Evolutionary conservation across 495 filamentous ascomycete species (phyloP).

Genomic region (Neurospora tetraspora): DNA sequence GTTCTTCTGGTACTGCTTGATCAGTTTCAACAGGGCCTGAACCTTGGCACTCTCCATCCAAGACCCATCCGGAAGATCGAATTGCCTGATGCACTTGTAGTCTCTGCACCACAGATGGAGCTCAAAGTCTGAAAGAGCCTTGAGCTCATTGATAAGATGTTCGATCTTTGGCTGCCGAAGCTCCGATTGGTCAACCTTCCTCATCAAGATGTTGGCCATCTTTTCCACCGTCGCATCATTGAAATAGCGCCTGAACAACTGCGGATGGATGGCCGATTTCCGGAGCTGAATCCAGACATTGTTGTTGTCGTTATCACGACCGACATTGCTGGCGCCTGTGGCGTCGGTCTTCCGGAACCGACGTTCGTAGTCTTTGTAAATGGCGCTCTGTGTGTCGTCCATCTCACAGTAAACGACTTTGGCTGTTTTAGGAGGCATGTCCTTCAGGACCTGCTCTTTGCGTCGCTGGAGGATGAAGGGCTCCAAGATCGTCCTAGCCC

Average conservation of each 20-base stretch:
- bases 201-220: conserved; percentile 67
- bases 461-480: conserved; percentile 89
- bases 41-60: conserved; percentile 96
- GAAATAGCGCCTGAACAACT: conserved; percentile 76
- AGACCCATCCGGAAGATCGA: conserved; percentile 58
- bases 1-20: conserved; percentile 61
- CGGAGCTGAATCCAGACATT: conserved; percentile 88
- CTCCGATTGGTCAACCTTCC: conserved; percentile 33
- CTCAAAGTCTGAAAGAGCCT: conserved; percentile 68
- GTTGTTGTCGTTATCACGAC: conserved; percentile 35
- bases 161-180: conserved; percentile 45
- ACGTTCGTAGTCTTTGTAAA: conserved; percentile 50
- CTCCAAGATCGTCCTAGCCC: conserved; percentile 85
- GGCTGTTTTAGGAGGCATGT: conserved; percentile 72
- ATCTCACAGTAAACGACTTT: conserved; percentile 72
- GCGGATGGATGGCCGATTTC: conserved; percentile 85
- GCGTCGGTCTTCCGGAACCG: conserved; percentile 35
- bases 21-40: conserved; percentile 59
- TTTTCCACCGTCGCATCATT: conserved; percentile 59
- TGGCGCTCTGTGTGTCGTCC: conserved; percentile 53
- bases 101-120: conserved; percentile 69
- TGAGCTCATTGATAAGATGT: conserved; percentile 62
- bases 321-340: conserved; percentile 19
- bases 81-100: conserved; percentile 60
- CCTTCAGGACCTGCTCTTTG: conserved; percentile 87